These are phyloP conservation scores for Wickerhamomyces queroliae DNA, from an alignment of 805 yeast genomes.

Conservation along the genomic window DNA sequence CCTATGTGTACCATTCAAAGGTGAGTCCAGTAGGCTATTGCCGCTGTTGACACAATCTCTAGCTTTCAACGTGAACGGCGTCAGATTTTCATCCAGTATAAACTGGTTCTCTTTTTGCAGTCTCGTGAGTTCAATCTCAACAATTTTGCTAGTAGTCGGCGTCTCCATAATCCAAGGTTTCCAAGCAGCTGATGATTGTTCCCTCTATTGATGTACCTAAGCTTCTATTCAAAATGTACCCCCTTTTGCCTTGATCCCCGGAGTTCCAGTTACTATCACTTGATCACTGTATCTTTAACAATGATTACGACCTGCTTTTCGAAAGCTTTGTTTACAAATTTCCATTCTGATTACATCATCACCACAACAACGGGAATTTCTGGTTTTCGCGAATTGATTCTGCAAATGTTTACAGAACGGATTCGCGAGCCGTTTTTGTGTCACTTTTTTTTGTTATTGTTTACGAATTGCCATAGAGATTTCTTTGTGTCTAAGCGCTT, in stretches of 20 bases:
- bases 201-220: too few species aligned
- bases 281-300: neutral
- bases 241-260: too few species aligned
- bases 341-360: slow-evolving; percentile 1
- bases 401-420: neutral
- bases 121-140: neutral
- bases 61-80: neutral
- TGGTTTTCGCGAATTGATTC: neutral
- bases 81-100: neutral
- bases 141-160: neutral
- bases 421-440: neutral
- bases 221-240: too few species aligned
- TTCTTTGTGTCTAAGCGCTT: too few species aligned
- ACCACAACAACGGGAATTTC: neutral
- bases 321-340: slow-evolving; percentile 1
- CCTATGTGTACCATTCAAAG: neutral
- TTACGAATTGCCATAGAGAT: too few species aligned
- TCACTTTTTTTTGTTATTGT: too few species aligned
- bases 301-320: neutral
- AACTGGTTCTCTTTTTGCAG: neutral
- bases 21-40: neutral
- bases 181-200: neutral
- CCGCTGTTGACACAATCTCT: neutral
- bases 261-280: neutral
- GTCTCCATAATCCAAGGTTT: neutral